Conservation (phyloP, 768 basidiomycete genomes). For the Boletus rufocinnamomeus region DNA sequence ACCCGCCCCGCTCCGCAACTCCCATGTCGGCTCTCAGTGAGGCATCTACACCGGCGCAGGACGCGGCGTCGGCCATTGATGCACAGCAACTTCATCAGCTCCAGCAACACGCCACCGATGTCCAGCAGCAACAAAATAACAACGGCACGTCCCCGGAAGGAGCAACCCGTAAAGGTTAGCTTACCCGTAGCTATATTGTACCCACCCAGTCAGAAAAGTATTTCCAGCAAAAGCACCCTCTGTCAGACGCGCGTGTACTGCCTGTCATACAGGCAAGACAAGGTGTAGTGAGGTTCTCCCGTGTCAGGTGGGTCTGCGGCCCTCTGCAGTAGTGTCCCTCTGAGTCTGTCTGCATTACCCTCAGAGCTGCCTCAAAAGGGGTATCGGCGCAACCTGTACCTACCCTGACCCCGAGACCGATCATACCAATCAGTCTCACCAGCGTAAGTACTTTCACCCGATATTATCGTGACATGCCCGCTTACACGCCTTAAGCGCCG, state of each 20-base stretch:
- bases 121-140: slow-evolving; percentile 38
- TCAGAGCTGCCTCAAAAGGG: slow-evolving; percentile 82
- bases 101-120: slow-evolving; percentile 37
- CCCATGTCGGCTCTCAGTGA: slow-evolving; percentile 77
- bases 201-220: slow-evolving; percentile 13
- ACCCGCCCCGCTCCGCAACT: slow-evolving; percentile 43
- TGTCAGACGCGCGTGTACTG: slow-evolving; percentile 76
- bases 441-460: slow-evolving; percentile 21
- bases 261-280: slow-evolving; percentile 83
- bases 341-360: slow-evolving; percentile 4
- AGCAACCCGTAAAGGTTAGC: slow-evolving; percentile 61
- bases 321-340: slow-evolving; percentile 11
- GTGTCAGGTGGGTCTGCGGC: slow-evolving; percentile 59
- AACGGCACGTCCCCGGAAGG: slow-evolving; percentile 35
- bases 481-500: slow-evolving; percentile 28
- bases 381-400: slow-evolving; percentile 65
- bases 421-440: slow-evolving; percentile 40
- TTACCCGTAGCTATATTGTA: slow-evolving; percentile 15
- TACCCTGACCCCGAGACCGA: slow-evolving; percentile 78
- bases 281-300: slow-evolving; percentile 81
- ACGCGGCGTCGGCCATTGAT: slow-evolving; percentile 63
- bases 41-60: slow-evolving; percentile 67
- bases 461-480: background rate
- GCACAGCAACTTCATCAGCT: slow-evolving; percentile 51
- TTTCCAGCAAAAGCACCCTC: slow-evolving; percentile 74